These are phyloP conservation scores for Teunomyces panamensis DNA, from an alignment of 805 yeast species.

Conservation along the genomic window DNA sequence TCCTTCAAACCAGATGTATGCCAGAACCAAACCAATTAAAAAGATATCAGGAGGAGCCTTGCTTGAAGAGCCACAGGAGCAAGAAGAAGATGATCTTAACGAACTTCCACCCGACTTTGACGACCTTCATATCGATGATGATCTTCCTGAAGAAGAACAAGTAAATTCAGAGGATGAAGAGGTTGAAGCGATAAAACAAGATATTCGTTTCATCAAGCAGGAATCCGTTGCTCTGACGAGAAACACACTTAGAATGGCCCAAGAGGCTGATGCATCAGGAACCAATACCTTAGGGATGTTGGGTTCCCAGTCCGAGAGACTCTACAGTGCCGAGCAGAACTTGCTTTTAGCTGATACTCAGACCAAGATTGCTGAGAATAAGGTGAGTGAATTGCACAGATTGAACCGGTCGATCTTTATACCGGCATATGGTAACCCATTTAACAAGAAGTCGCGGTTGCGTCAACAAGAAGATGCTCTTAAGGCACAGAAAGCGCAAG, in stretches of 20 bases:
- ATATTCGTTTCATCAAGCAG: constrained; percentile 79
- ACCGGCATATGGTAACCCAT: constrained; percentile 79
- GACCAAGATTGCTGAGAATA: constrained; percentile 75
- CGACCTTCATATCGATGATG: constrained; percentile 36
- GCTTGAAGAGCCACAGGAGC: constrained; percentile 11
- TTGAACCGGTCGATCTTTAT: constrained; percentile 80
- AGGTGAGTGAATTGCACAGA: constrained; percentile 74
- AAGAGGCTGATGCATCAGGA: constrained; percentile 45
- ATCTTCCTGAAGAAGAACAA: constrained; percentile 33
- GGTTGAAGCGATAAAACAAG: constrained; percentile 79
- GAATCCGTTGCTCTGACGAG: constrained; percentile 84
- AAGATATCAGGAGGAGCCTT: constrained; percentile 12
- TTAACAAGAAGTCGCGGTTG: constrained; percentile 74
- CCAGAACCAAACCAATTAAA: constrained; percentile 10
- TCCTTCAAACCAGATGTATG: constrained; percentile 29
- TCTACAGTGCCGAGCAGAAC: constrained; percentile 76
- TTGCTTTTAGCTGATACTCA: constrained; percentile 77
- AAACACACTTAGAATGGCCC: constrained; percentile 63
- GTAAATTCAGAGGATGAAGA: constrained; percentile 76
- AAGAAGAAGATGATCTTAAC: constrained; percentile 32
- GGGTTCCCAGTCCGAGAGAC: constrained; percentile 88
- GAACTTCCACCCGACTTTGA: constrained; percentile 35
- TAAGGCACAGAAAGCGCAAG: constrained; percentile 58
- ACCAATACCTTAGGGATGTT: constrained; percentile 82
- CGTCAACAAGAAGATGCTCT: constrained; percentile 71